Evolutionary conservation across 768 basidiomycete species (phyloP).

Genomic region (Lactifluus pinguis): DNA sequence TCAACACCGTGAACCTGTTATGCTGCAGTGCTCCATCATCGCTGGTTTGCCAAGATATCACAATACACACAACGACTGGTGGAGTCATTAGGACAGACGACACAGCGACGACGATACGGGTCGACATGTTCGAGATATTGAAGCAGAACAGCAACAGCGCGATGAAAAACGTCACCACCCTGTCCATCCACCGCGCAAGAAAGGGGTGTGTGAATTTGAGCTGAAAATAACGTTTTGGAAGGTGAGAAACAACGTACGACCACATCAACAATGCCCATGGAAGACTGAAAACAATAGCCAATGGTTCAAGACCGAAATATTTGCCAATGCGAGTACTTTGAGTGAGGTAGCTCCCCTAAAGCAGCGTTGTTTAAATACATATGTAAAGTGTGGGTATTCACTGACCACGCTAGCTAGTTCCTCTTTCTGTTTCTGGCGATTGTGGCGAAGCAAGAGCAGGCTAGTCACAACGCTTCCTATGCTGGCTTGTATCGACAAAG

Average conservation of each 20-base stretch:
- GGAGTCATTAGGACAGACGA: neutral
- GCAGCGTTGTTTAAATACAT: neutral
- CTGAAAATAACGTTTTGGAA: no score
- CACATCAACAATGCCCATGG: slow-evolving; percentile 52
- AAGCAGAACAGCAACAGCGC: slow-evolving; percentile 10
- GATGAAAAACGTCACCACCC: slow-evolving; percentile 11
- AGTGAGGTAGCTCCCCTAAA: slow-evolving; percentile 22
- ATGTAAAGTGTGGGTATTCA: neutral
- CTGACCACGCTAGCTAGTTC: slow-evolving; percentile 18
- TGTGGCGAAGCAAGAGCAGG: slow-evolving; percentile 37
- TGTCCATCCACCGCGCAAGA: neutral
- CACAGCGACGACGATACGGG: neutral
- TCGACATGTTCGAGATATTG: neutral
- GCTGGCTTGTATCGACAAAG: slow-evolving; percentile 38
- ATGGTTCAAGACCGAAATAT: slow-evolving; percentile 38
- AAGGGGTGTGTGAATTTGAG: neutral
- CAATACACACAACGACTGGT: slow-evolving; percentile 2
- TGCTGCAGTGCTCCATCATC: neutral
- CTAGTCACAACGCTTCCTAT: slow-evolving; percentile 41
- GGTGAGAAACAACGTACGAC: slow-evolving; percentile 35
- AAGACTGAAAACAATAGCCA: slow-evolving; percentile 45
- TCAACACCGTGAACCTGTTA: neutral
- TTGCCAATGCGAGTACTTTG: slow-evolving; percentile 23
- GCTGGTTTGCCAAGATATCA: neutral
- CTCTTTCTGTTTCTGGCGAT: slow-evolving; percentile 29